Conservation (phyloP, 495 filamentous ascomycete species). For the Annulohypoxylon bovei region DNA sequence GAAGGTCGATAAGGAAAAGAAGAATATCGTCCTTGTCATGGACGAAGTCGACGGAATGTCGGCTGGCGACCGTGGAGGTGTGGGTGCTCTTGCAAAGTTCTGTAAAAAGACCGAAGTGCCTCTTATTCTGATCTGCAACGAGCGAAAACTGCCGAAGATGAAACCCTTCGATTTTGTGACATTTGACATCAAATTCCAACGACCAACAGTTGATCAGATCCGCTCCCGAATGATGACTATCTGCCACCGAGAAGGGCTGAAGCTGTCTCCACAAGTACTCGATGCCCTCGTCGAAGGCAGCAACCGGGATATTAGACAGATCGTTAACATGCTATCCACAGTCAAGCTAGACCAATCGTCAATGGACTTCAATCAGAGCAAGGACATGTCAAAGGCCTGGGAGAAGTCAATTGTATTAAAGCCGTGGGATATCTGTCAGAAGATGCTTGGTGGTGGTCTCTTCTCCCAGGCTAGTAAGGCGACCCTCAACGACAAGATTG, state of each 20-base stretch:
- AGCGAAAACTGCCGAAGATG: constrained; percentile 93
- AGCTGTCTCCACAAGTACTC: constrained; percentile 85
- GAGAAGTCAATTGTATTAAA: constrained; percentile 96
- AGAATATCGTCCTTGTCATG: constrained; percentile 96
- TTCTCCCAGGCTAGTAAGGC: constrained; percentile 82
- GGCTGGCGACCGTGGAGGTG: constrained; percentile 93
- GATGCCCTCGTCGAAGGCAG: constrained; percentile 95
- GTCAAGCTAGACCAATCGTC: constrained; percentile 83
- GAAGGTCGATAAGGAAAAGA: constrained; percentile 80
- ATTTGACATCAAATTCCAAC: constrained; percentile 84
- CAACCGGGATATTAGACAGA: constrained; percentile 93
- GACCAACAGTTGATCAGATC: constrained; percentile 88
- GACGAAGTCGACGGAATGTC: constrained; percentile 99
- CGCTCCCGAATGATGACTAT: constrained; percentile 92
- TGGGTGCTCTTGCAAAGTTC: constrained; percentile 90
- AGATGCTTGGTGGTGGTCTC: constrained; percentile 87
- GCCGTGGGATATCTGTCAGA: constrained; percentile 96
- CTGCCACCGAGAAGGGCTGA: constrained; percentile 89
- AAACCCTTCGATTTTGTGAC: constrained; percentile 91
- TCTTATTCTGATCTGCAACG: constrained; percentile 97
- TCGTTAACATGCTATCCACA: constrained; percentile 98
- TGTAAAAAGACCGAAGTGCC: constrained; percentile 96
- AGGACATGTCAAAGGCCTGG: constrained; percentile 96
- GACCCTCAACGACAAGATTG: constrained; percentile 94
- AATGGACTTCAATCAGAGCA: constrained; percentile 83